These are phyloP conservation scores for Herpetomonas tarakana DNA, from an alignment of 208 protist genomes.

Conservation along the genomic window DNA sequence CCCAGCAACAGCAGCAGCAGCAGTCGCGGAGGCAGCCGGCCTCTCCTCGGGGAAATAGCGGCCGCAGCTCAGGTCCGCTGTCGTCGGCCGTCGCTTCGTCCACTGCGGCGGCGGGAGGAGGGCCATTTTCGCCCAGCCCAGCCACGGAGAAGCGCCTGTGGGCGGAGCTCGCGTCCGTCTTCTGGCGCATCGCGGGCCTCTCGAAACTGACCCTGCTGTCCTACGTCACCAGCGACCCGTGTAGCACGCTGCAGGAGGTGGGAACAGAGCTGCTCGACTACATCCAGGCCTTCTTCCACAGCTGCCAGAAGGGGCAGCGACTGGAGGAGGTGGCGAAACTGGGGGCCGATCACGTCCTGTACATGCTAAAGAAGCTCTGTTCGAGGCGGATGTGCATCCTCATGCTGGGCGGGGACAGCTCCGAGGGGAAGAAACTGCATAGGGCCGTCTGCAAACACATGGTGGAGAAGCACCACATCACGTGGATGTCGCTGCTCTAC, in stretches of 20 bases:
- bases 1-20: neutral
- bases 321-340: slow-evolving; percentile 32
- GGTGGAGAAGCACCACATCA: slow-evolving; percentile 23
- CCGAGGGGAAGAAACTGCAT: slow-evolving; percentile 7
- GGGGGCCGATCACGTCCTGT: slow-evolving; percentile 43
- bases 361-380: slow-evolving; percentile 54
- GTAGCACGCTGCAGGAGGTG: slow-evolving; percentile 23
- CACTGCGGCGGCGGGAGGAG: no score
- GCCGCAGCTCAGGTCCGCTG: no score
- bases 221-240: slow-evolving; percentile 40
- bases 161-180: slow-evolving; percentile 57
- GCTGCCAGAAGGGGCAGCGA: neutral
- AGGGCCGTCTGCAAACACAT: slow-evolving; percentile 26
- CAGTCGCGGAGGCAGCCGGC: neutral
- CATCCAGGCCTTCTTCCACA: slow-evolving; percentile 25
- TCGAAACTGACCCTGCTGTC: slow-evolving; percentile 60
- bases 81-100: neutral
- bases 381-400: slow-evolving; percentile 29
- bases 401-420: slow-evolving; percentile 37
- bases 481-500: slow-evolving; percentile 51
- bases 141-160: slow-evolving; percentile 43
- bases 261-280: slow-evolving; percentile 43
- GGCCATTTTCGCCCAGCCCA: neutral
- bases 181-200: slow-evolving; percentile 51
- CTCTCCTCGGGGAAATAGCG: neutral